Percentiles rank a stretch among this genome's conserved stretches.
phyloP scores from a whole-genome alignment of 2,329 filamentous ascomycete genomes.

The Setomelanomma holmii region DNA sequence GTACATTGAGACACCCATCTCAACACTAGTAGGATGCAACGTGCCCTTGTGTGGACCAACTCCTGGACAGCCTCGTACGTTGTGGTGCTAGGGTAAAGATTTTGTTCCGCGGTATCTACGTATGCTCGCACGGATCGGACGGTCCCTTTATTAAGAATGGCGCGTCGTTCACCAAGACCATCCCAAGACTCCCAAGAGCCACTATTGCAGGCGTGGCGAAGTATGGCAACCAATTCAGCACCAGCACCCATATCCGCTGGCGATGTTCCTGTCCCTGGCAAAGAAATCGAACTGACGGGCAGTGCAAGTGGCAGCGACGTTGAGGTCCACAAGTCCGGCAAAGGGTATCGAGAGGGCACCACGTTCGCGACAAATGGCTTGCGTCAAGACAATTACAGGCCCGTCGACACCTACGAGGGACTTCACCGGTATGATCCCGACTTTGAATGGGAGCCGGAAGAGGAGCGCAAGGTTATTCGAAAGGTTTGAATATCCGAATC shows the following conservation, averaged over 20 bases:
- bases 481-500: constrained; percentile 51
- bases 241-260: constrained; percentile 4
- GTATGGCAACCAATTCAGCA: constrained; percentile 10
- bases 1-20: background rate
- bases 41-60: background rate
- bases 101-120: background rate
- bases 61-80: background rate
- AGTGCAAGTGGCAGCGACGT: constrained; percentile 29
- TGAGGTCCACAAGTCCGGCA: constrained; percentile 12
- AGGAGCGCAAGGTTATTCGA: constrained; percentile 63
- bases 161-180: constrained; percentile 5
- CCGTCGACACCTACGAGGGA: constrained; percentile 65
- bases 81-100: background rate
- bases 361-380: constrained; percentile 49
- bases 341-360: constrained; percentile 26
- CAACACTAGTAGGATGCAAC: constrained; percentile 6
- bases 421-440: constrained; percentile 65
- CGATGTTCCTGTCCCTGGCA: constrained; percentile 20
- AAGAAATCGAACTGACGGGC: constrained; percentile 25
- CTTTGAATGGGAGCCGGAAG: constrained; percentile 63
- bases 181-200: constrained; percentile 9
- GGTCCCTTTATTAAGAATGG: constrained; percentile 11
- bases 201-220: background rate
- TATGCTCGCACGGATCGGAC: background rate
- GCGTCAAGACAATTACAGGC: constrained; percentile 53